phyloP scores from a whole-genome alignment of 169 alveolate genomes.

The Perkinsus marinus region DNA sequence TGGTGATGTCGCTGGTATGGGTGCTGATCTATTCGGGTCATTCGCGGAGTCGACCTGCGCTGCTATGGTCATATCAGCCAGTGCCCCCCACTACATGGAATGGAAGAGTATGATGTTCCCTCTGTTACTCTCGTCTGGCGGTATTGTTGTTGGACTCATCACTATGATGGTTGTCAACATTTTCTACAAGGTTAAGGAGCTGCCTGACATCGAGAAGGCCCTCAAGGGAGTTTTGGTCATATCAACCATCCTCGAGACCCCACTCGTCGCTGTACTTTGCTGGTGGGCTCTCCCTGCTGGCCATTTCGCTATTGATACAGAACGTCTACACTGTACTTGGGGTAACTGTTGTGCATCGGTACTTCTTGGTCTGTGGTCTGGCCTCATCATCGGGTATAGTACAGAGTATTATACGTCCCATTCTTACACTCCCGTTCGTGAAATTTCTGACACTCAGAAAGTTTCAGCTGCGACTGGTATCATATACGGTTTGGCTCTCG shows the following conservation, averaged over 20 bases:
- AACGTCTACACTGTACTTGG: conserved; percentile 11
- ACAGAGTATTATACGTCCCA: conserved; percentile 72
- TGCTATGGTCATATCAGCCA: conserved; percentile 69
- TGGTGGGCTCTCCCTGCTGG: conserved; percentile 31
- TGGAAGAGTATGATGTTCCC: conserved; percentile 34
- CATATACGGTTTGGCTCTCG: conserved; percentile 68
- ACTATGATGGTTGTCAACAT: conserved; percentile 49
- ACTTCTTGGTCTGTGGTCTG: conserved; percentile 58
- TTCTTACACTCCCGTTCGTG: conserved; percentile 62
- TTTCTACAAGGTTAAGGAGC: conserved; percentile 34
- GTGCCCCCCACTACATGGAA: conserved; percentile 15
- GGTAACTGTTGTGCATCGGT: conserved; percentile 45
- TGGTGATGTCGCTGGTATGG: conserved; percentile 87
- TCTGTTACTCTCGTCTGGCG: conserved; percentile 46
- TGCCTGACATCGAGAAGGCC: conserved; percentile 51
- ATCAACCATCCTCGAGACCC: conserved; percentile 62
- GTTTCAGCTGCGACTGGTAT: conserved; percentile 69
- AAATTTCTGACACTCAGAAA: conserved; percentile 56
- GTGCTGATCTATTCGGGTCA: conserved; percentile 82
- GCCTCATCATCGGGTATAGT: conserved; percentile 52
- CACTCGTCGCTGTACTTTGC: conserved; percentile 40
- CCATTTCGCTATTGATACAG: conserved; percentile 13
- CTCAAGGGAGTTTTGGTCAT: conserved; percentile 60
- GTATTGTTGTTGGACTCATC: conserved; percentile 54
- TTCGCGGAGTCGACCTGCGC: conserved; percentile 81